These are phyloP conservation scores for Melampsora americana DNA, from an alignment of 1,284 basidiomycete species.

Conservation along the genomic window DNA sequence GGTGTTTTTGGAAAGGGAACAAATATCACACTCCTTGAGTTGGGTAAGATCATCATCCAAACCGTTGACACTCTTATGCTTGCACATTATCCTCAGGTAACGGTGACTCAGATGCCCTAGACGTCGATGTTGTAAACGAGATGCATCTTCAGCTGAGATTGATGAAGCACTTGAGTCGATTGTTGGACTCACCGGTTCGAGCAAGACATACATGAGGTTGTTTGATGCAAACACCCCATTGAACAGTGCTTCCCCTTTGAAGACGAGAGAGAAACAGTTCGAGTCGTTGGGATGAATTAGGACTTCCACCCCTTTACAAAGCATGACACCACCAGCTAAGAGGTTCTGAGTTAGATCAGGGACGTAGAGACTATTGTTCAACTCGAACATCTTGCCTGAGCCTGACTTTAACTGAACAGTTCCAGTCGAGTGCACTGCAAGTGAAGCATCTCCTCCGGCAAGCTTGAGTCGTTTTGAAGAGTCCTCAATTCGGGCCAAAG, in stretches of 20 bases:
- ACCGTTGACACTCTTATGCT: background rate
- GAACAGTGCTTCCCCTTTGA: background rate
- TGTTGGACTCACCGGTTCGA: background rate
- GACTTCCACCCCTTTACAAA: background rate
- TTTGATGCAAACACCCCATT: background rate
- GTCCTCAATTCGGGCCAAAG: background rate
- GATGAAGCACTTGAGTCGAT: background rate
- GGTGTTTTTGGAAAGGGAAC: background rate
- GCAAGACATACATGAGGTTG: background rate
- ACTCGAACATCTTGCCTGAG: background rate
- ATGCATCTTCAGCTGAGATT: background rate
- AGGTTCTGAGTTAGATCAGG: background rate
- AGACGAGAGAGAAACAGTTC: background rate
- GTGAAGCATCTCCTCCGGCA: background rate
- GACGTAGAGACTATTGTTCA: slow-evolving; percentile 2
- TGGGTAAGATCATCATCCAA: background rate
- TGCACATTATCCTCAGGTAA: background rate
- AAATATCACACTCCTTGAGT: background rate
- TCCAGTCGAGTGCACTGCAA: background rate
- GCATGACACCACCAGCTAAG: background rate
- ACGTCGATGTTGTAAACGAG: background rate
- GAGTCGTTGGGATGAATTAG: background rate
- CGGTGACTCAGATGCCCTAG: background rate
- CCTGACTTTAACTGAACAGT: background rate
- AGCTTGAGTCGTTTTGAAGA: background rate